These are phyloP conservation scores for Penicillium sumatraense DNA, from an alignment of 2,329 filamentous ascomycete species.

Conservation along the genomic window DNA sequence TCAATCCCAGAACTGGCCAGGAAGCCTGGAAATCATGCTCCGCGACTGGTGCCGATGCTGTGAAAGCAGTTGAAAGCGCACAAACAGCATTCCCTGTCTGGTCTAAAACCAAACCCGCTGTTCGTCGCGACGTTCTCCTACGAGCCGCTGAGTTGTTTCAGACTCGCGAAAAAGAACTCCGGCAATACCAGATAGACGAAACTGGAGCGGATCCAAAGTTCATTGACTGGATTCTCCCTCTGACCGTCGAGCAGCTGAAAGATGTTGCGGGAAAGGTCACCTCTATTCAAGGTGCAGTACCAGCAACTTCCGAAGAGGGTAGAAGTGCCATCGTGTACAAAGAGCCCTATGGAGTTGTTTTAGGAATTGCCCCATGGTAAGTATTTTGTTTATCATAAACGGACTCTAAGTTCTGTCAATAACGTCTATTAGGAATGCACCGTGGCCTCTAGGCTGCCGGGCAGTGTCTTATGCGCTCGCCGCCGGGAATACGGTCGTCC, in stretches of 20 bases:
- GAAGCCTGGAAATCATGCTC: not conserved
- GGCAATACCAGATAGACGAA: constrained; percentile 61
- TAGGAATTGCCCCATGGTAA: constrained; percentile 74
- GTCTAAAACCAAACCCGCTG: constrained; percentile 63
- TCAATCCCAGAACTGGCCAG: not conserved
- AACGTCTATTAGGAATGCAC: not conserved
- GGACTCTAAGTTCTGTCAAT: not conserved
- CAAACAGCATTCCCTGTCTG: constrained; percentile 70
- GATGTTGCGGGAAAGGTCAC: constrained; percentile 57
- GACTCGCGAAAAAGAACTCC: constrained; percentile 63
- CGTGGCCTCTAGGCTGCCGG: not conserved
- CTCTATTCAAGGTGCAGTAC: constrained; percentile 53
- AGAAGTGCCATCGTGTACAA: constrained; percentile 67
- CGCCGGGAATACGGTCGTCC: constrained; percentile 1
- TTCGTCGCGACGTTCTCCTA: constrained; percentile 68
- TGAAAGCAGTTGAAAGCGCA: constrained; percentile 44
- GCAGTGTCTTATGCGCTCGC: not conserved
- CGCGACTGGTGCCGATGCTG: not conserved
- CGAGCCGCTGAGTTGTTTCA: constrained; percentile 46
- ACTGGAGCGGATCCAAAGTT: constrained; percentile 51
- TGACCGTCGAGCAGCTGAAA: constrained; percentile 41
- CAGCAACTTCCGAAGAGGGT: constrained; percentile 52
- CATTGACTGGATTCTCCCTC: constrained; percentile 34
- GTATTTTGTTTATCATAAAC: not conserved
- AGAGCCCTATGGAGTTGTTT: constrained; percentile 76